phyloP scores from a whole-genome alignment of 306 rosid genomes.

The Fagus crenata region DNA sequence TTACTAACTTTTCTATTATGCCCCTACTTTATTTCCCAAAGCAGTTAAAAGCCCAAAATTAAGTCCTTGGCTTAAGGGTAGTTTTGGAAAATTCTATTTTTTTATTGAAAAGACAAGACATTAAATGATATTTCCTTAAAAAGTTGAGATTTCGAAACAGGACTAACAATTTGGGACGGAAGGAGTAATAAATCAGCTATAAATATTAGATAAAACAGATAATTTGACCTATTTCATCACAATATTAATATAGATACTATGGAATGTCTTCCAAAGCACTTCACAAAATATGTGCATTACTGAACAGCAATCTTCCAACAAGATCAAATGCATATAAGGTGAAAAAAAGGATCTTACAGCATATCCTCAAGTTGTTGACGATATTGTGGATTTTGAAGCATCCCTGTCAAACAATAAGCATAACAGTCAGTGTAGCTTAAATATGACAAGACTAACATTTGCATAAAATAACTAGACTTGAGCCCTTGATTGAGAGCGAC shows the following conservation, averaged over 20 bases:
- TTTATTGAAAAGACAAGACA: too few species aligned
- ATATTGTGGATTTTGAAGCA: constrained; percentile 91
- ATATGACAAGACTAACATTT: background rate
- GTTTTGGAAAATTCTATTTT: too few species aligned
- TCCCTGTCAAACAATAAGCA: constrained; percentile 56
- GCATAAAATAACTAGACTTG: background rate
- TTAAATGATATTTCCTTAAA: too few species aligned
- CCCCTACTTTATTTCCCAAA: too few species aligned
- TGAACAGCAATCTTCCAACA: background rate
- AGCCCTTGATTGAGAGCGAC: too few species aligned
- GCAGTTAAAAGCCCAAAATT: too few species aligned
- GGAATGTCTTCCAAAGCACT: background rate
- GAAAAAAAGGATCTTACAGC: constrained; percentile 62
- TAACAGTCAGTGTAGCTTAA: background rate
- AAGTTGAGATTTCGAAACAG: too few species aligned
- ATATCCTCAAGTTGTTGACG: constrained; percentile 95
- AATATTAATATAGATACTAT: background rate
- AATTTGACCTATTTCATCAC: background rate
- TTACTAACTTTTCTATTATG: too few species aligned
- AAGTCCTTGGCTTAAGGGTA: too few species aligned
- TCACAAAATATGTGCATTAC: background rate
- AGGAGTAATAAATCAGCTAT: background rate
- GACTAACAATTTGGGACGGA: too few species aligned
- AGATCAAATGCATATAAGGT: background rate
- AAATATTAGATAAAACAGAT: background rate